Evolutionary conservation across 176 grass and related monocot species (phyloP), one percentile per base, ranked within the genome.

Genomic region (Avena eriantha): DNA sequence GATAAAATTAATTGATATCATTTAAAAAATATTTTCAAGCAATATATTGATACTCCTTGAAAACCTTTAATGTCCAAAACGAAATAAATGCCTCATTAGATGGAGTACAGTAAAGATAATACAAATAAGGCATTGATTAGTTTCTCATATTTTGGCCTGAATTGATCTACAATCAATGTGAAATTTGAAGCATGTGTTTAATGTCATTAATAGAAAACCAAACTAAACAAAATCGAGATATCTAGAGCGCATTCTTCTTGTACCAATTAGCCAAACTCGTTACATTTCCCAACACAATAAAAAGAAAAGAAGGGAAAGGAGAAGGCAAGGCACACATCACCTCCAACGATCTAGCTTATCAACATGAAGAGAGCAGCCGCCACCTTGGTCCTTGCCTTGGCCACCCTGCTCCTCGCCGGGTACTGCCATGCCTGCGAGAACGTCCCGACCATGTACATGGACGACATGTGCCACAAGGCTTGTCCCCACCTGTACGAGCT

Each of bases 401-500:
- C 13, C 45, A 49, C 12, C 46, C 13, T 50, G 45, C 12, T 74
- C 71, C 13, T 74, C 84, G 8, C 24, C 77, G 67, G 34, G 17
- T 1, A 35, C 64, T 3, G 23, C 24, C 72, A 78, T 26, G 36
- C 73, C 24, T 88, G 86, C 39, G 1, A 1, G 61, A 36, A 69
- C 13, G 13, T 77, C 4, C 36, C 23, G 1, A 11, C 29, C 19
- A 49, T 60, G 78, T 11, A 39, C 1, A 64, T 35, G 69, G 60
- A 73, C 2, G 86, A 68, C 10, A 63, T 75, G 3, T 83, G 87
- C 51, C 19, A 10, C 19, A 49, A 57, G 29, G 21, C 41, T 2
- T 78, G 87, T 2, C 45, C 4, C 43, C 67, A 64, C 13, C 36
- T 77, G 9, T 55, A 48, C 86, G 10, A 36, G 51, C 26, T 83